Conservation (phyloP, 2,329 filamentous ascomycete genomes). For the Aspergillus fischeri region DNA sequence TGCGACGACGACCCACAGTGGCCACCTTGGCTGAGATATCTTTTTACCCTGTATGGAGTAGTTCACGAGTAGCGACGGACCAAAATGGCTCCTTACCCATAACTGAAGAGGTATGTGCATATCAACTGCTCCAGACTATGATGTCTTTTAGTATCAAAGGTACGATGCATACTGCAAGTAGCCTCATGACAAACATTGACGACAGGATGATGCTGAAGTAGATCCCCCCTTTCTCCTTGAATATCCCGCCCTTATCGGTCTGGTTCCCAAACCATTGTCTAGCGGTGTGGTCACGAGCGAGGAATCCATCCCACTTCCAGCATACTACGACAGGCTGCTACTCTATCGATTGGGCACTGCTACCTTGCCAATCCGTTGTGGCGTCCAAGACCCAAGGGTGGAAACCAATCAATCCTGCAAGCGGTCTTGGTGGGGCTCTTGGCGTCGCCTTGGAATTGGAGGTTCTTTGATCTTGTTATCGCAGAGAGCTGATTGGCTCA, state of each 20-base stretch:
- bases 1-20: conserved; percentile 5
- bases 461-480: conserved; percentile 15
- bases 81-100: no score
- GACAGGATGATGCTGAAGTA: neutral
- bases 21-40: neutral
- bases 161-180: neutral
- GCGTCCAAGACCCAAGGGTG: neutral
- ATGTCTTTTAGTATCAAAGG: neutral
- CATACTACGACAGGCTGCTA: neutral
- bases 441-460: conserved; percentile 15
- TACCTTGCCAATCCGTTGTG: neutral
- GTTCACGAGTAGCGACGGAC: conserved; percentile 7
- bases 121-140: neutral
- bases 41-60: conserved; percentile 13
- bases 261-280: neutral
- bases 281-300: neutral
- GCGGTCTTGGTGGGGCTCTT: conserved; percentile 10
- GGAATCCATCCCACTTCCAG: neutral
- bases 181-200: neutral
- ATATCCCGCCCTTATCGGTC: neutral
- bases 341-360: neutral
- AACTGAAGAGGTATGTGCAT: neutral
- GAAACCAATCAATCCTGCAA: conserved; percentile 15
- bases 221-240: neutral
- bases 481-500: conserved; percentile 8